Evolutionary conservation across 176 grass and related monocot genomes (phyloP), one percentile per base, ranked within the genome.

Genomic region (Canna indica): DNA sequence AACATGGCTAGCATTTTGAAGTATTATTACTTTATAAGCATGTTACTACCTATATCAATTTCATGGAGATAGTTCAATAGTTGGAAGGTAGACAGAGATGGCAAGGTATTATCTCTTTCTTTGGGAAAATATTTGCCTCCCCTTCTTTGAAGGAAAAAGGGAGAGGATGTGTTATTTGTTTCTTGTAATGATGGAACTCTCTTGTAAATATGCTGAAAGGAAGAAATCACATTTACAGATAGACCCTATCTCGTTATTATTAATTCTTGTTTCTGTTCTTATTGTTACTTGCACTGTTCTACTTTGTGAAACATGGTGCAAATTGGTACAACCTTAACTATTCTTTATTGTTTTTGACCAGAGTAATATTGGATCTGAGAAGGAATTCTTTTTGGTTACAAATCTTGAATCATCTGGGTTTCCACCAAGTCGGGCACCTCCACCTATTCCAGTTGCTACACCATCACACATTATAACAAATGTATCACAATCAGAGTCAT

Each of bases 381-480:
- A 97, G 39, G 93, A 92, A 64, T 97, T 97, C 76, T 97, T 82
- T 87, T 87, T 97, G 58, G 68, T 87, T 52, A 97, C 94, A 73
- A 87, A 86, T 78, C 86, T 89, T 67, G 94, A 97, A 83, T 48
- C 79, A 58, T 97, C 89, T 70, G 94, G 94, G 61, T 71, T 89
- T 79, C 75, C 86, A 73, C 94, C 94, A 77, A 73, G 44, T 72
- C 81, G 89, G 58, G 80, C 70, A 81, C 89, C 94, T 56, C 94
- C 94, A 15, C 72, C 81, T 83, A 42, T 83, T 70, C 94, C 94
- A 85, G 84, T 86, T 68, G 57, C 71, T 30, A 69, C 82, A 24
- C 77, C 83, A 53, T 75, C 88, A 77, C 80, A 69, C 9, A 59
- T 85, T 53, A 22, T 79, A 50, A 32, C 81, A 46, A 86, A 75